Conservation (phyloP, 2,329 filamentous ascomycete species). For the Elsinoe fawcettii region DNA sequence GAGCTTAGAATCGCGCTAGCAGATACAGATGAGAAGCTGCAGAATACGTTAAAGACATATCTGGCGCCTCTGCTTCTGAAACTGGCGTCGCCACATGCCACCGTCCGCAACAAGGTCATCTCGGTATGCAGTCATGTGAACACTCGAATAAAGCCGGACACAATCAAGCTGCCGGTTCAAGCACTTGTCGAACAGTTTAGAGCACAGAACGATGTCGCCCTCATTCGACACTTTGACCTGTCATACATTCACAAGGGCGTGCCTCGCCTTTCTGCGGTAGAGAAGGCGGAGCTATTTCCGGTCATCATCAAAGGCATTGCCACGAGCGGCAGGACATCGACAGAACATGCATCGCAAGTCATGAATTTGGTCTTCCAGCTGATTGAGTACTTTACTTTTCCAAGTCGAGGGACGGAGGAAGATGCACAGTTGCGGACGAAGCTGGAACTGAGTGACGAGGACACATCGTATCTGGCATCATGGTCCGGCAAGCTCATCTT, state of each 20-base stretch:
- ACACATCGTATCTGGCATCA: constrained; percentile 64
- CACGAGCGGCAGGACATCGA: constrained; percentile 35
- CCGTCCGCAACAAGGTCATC: constrained; percentile 73
- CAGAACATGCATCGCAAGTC: constrained; percentile 50
- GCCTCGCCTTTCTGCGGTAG: constrained; percentile 49
- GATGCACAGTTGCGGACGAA: constrained; percentile 59
- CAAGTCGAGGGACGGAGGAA: constrained; percentile 68
- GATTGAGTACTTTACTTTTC: constrained; percentile 62
- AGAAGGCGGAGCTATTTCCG: constrained; percentile 66
- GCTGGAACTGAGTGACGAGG: constrained; percentile 61
- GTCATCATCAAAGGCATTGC: constrained; percentile 60
- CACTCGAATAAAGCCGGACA: constrained; percentile 52
- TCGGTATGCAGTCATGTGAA: constrained; percentile 65
- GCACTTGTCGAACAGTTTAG: constrained; percentile 86
- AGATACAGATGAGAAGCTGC: constrained; percentile 75
- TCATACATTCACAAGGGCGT: constrained; percentile 83
- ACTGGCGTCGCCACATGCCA: constrained; percentile 68
- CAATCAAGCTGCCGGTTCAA: constrained; percentile 74
- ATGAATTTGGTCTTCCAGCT: constrained; percentile 79
- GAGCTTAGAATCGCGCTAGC: constrained; percentile 78
- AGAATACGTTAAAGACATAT: constrained; percentile 68
- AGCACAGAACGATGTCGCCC: constrained; percentile 54
- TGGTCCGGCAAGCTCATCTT: constrained; percentile 74
- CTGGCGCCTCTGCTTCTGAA: constrained; percentile 78
- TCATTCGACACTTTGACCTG: constrained; percentile 83